Conservation (phyloP, 2,329 filamentous ascomycete genomes). For the Venturia carpophila region DNA sequence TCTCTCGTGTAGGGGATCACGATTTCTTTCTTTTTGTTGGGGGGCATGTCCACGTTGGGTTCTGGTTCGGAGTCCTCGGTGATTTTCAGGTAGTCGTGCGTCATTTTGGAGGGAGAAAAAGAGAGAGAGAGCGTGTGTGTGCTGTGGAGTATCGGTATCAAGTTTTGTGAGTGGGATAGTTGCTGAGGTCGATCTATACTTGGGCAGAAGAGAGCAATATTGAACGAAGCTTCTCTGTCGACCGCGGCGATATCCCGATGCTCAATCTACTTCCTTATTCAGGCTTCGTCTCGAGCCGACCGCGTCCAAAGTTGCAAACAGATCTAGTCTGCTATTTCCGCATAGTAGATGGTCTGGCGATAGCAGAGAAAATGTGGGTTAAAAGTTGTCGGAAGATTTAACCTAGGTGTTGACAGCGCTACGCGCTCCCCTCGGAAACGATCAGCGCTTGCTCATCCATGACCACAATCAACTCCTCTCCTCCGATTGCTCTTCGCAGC, state of each 20-base stretch:
- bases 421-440: not conserved
- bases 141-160: not conserved
- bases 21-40: not conserved
- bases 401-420: not conserved
- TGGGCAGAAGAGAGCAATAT: too few relatives aligned
- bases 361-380: not conserved
- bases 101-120: not conserved
- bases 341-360: too few relatives aligned
- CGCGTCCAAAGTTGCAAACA: not conserved
- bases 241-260: too few relatives aligned
- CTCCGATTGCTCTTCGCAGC: too few relatives aligned
- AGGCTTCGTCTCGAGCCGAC: not conserved
- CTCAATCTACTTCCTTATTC: too few relatives aligned
- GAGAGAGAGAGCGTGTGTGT: too few relatives aligned
- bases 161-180: too few relatives aligned
- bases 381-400: too few relatives aligned
- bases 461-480: too few relatives aligned
- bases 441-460: constrained; percentile 5
- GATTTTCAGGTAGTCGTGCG: not conserved
- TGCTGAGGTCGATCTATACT: too few relatives aligned
- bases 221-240: too few relatives aligned
- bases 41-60: not conserved
- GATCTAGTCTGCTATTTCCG: not conserved
- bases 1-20: constrained; percentile 21
- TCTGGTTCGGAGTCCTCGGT: not conserved